A percentile compares a stretch with the other conserved stretches of the same genome.
Conservation (phyloP, 768 basidiomycete species). For the Leccinum longicurvipes region DNA sequence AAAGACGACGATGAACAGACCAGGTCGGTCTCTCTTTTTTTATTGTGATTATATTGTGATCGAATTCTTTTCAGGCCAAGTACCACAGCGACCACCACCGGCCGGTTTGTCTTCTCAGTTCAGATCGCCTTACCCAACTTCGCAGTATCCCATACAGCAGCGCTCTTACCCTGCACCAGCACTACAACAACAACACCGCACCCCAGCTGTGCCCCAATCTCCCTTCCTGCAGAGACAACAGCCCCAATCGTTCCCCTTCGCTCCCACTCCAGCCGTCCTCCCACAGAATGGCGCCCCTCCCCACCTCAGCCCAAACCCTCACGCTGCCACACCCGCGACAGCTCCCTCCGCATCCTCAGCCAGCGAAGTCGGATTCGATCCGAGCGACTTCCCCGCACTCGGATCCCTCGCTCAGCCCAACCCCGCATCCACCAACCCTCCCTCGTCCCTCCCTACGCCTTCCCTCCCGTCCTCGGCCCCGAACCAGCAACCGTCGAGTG, state of each 20-base stretch:
- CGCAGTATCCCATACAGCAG: conserved; percentile 32
- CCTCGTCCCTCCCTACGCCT: conserved; percentile 24
- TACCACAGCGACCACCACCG: conserved; percentile 77
- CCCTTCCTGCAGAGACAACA: conserved; percentile 62
- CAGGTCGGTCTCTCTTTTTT: too few species aligned
- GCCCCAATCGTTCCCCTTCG: conserved; percentile 56
- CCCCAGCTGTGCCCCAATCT: conserved; percentile 54
- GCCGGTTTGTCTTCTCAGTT: conserved; percentile 62
- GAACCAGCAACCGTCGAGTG: conserved; percentile 29
- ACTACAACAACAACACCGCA: conserved; percentile 58
- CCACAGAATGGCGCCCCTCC: conserved; percentile 57
- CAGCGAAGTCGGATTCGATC: conserved; percentile 78
- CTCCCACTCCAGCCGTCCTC: conserved; percentile 40
- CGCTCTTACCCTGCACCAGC: conserved; percentile 38
- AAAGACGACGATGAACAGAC: conserved; percentile 50
- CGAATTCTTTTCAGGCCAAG: too few species aligned
- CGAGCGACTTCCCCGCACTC: conserved; percentile 85
- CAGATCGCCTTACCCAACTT: conserved; percentile 47
- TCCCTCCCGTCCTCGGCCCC: conserved; percentile 26
- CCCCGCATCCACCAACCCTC: conserved; percentile 34
- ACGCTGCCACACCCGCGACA: conserved; percentile 36
- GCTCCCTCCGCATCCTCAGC: conserved; percentile 62
- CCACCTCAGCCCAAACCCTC: conserved; percentile 52
- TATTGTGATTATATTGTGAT: too few species aligned
- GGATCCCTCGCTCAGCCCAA: conserved; percentile 57